Percentiles rank a stretch among this genome's conserved stretches.
Conservation (phyloP, 306 rosid species). For the Macrotyloma uniflorum region DNA sequence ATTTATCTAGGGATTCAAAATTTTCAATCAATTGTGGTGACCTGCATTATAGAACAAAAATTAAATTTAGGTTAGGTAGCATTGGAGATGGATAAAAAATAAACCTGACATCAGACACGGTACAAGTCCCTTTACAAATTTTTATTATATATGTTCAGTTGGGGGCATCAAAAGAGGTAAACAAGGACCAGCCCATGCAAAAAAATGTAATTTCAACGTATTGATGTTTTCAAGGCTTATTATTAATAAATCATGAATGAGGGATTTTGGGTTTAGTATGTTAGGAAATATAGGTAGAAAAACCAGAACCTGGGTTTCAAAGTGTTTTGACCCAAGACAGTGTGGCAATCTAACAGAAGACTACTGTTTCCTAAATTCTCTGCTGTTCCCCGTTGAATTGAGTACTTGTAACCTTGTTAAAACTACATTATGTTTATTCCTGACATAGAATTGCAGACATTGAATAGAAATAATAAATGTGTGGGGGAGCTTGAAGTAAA, state of each 20-base stretch:
- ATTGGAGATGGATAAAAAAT: neutral
- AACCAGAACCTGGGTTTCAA: neutral
- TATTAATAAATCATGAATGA: neutral
- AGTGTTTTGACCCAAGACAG: conserved; percentile 5
- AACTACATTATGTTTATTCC: neutral
- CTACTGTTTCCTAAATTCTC: neutral
- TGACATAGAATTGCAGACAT: neutral
- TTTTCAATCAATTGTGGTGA: conserved; percentile 55
- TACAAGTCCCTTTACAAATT: neutral
- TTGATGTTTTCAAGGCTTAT: neutral
- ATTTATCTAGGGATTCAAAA: conserved; percentile 41
- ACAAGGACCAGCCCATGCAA: neutral
- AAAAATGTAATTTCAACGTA: neutral
- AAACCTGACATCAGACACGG: conserved; percentile 1
- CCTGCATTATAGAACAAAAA: conserved; percentile 53
- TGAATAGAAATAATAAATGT: neutral
- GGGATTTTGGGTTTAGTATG: neutral
- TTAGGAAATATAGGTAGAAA: neutral
- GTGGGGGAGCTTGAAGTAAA: too few species aligned
- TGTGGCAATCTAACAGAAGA: conserved; percentile 11
- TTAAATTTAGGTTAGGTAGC: conserved; percentile 1
- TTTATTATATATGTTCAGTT: neutral
- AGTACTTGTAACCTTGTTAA: too few species aligned
- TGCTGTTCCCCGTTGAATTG: neutral
- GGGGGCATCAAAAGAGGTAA: neutral